phyloP scores from a whole-genome alignment of 139 green algal species.

The Picochlorum sp. region DNA sequence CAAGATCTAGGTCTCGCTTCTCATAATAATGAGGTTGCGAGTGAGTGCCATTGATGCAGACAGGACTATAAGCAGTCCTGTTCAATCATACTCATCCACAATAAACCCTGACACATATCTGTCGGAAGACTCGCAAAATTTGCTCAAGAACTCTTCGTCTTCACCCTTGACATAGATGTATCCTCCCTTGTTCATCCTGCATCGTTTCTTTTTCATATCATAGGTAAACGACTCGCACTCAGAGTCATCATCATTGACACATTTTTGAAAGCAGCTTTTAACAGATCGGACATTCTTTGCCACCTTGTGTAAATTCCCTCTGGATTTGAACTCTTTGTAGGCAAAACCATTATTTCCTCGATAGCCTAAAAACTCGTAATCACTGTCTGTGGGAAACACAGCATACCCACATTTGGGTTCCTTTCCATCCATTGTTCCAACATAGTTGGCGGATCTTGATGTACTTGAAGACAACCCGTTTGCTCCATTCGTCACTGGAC shows the following conservation, averaged over 20 bases:
- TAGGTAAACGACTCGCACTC: background rate
- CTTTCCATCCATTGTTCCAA: background rate
- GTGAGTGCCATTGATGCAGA: no score
- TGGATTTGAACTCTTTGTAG: background rate
- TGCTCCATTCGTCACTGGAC: background rate
- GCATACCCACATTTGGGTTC: slow-evolving; percentile 2
- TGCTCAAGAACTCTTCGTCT: background rate
- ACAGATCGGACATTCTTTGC: background rate
- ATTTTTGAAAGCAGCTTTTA: background rate
- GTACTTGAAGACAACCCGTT: slow-evolving; percentile 1
- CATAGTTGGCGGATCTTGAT: background rate
- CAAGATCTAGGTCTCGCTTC: no score
- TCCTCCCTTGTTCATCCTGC: slow-evolving; percentile 1
- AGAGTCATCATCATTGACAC: background rate
- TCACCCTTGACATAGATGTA: background rate
- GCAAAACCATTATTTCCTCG: background rate
- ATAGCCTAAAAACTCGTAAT: background rate
- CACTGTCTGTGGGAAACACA: background rate
- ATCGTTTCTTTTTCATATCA: background rate
- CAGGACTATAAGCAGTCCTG: no score
- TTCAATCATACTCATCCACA: background rate
- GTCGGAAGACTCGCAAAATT: background rate
- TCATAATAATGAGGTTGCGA: no score
- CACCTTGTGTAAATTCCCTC: background rate
- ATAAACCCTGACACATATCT: background rate